A percentile compares a stretch with the other conserved stretches of the same genome.
Conservation (phyloP, 805 yeast species). For the Candida chilensis region DNA sequence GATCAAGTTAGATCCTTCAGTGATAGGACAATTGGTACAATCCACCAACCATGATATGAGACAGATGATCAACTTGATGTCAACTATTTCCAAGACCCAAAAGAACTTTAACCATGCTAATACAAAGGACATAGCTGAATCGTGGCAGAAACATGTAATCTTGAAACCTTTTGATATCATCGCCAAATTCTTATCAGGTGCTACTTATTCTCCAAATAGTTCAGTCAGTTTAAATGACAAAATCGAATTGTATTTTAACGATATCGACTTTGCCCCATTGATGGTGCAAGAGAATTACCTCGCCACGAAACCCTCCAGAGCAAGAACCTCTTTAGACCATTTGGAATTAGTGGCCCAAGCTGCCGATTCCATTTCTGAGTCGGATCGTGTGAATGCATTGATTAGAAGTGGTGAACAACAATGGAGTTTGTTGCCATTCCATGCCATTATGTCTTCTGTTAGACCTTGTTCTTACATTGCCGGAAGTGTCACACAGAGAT, state of each 20-base stretch:
- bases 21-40: constrained; percentile 76
- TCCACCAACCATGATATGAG: constrained; percentile 88
- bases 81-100: constrained; percentile 74
- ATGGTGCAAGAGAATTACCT: constrained; percentile 95
- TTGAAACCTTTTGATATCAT: constrained; percentile 90
- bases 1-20: constrained; percentile 67
- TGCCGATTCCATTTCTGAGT: constrained; percentile 78
- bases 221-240: constrained; percentile 66
- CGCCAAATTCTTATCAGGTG: constrained; percentile 53
- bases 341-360: constrained; percentile 65
- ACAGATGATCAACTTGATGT: constrained; percentile 83
- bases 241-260: constrained; percentile 85
- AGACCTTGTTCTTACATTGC: constrained; percentile 68
- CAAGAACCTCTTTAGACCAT: constrained; percentile 36
- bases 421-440: constrained; percentile 90
- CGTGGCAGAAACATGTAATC: constrained; percentile 88
- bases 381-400: constrained; percentile 71
- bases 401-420: constrained; percentile 90
- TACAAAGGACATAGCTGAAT: constrained; percentile 47
- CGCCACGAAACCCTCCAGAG: constrained; percentile 45
- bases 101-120: constrained; percentile 54
- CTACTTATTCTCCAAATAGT: constrained; percentile 43
- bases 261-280: constrained; percentile 87
- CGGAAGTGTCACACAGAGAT: constrained; percentile 61
- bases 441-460: constrained; percentile 80